A percentile compares a stretch with the other conserved stretches of the same genome.
Conservation (phyloP, 495 filamentous ascomycete species). For the Aspergillus bertholletiae region DNA sequence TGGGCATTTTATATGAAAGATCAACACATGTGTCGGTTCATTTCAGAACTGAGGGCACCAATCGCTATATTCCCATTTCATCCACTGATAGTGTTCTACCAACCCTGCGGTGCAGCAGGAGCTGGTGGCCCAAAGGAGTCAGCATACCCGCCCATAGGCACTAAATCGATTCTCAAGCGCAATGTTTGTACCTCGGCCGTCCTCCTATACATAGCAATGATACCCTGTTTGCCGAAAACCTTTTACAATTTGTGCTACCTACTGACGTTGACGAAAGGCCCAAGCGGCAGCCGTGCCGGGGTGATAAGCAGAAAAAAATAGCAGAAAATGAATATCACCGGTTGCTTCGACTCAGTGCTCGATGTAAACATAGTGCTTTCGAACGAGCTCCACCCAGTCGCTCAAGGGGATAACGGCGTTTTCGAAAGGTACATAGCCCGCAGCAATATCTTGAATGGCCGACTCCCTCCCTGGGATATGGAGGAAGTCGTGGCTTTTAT, state of each 20-base stretch:
- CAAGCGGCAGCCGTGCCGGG: not conserved
- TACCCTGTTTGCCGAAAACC: not conserved
- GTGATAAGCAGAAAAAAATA: not conserved
- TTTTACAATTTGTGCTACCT: too few relatives aligned
- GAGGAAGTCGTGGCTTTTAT: constrained; percentile 2
- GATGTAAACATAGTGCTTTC: not conserved
- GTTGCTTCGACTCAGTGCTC: not conserved
- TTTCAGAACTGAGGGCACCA: not conserved
- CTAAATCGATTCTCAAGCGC: too few relatives aligned
- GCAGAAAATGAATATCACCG: not conserved
- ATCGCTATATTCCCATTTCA: too few relatives aligned
- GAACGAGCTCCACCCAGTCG: not conserved
- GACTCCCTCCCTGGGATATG: not conserved
- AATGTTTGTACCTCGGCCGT: too few relatives aligned
- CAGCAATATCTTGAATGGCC: not conserved
- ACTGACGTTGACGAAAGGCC: too few relatives aligned
- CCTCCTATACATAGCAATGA: not conserved
- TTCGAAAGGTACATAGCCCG: not conserved
- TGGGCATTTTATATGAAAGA: not conserved
- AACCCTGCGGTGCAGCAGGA: too few relatives aligned
- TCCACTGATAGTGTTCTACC: too few relatives aligned
- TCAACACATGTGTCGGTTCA: not conserved
- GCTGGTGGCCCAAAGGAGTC: too few relatives aligned
- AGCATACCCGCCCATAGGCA: too few relatives aligned
- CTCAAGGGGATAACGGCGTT: not conserved